Percentiles rank a stretch among this genome's conserved stretches.
phyloP scores from a whole-genome alignment of 805 yeast species.

The Candida easanensis region DNA sequence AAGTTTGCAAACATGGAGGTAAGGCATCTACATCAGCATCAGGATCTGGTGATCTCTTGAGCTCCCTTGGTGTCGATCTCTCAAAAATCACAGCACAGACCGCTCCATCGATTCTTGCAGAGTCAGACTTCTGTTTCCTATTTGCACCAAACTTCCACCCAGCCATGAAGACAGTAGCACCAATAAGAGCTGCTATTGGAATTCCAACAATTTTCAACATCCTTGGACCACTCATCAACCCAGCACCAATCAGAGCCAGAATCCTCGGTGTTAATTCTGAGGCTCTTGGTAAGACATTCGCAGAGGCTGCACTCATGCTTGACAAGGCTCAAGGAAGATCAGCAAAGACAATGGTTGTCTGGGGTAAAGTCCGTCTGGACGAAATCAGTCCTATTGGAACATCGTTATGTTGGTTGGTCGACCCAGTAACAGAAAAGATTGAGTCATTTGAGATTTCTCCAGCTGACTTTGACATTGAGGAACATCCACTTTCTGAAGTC shows the following conservation, averaged over 20 bases:
- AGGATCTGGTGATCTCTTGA: constrained; percentile 90
- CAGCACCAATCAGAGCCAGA: constrained; percentile 76
- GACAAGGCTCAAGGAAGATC: constrained; percentile 46
- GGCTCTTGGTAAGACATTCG: constrained; percentile 76
- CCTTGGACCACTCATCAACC: constrained; percentile 91
- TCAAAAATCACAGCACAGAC: constrained; percentile 60
- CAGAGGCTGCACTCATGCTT: constrained; percentile 70
- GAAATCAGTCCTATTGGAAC: constrained; percentile 89
- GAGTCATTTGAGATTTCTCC: constrained; percentile 55
- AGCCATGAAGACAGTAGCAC: constrained; percentile 82
- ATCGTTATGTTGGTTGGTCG: constrained; percentile 76
- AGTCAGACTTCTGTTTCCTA: constrained; percentile 58
- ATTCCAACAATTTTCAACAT: constrained; percentile 93
- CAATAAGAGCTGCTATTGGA: constrained; percentile 73
- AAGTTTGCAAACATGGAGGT: constrained; percentile 94
- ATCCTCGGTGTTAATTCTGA: constrained; percentile 88
- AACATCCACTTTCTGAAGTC: constrained; percentile 66
- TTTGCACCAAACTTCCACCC: constrained; percentile 95
- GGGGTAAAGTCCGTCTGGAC: constrained; percentile 89
- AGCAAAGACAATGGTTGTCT: constrained; percentile 75
- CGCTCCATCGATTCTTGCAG: constrained; percentile 55
- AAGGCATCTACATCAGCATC: constrained; percentile 91
- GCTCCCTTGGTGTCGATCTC: constrained; percentile 79
- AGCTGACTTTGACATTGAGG: constrained; percentile 74
- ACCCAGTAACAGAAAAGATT: constrained; percentile 40